Base-by-base conservation (phyloP, 495 filamentous ascomycete species). In the Opeltia flavorubescens region DNA sequence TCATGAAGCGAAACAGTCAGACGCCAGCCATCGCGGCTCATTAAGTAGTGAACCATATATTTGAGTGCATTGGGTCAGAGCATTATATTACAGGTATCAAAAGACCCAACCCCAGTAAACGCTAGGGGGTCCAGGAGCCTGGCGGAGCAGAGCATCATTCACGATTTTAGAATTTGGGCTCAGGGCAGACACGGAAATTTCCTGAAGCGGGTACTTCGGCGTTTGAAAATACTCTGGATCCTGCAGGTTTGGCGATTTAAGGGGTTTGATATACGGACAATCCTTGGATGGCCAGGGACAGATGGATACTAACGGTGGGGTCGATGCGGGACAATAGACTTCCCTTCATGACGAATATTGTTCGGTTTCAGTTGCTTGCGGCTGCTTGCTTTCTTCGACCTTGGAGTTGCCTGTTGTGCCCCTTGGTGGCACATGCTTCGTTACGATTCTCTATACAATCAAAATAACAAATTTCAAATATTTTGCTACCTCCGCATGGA, bases 21-120 rank as follows among this genome's bases (percentile, higher is more conserved):
- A 18, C 13, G 15, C 25, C 39, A 4, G 47, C 47, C 13, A 33
- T 49, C 24, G 39, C 27, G 26, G 47, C 47, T 33, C 47, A 49
- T 28, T 49, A 43, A 43, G 7, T 20, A 18, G 13, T 9, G 27
- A 5, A 41, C n/a, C n/a, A n/a, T n/a, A n/a, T n/a, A n/a, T n/a
- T n/a, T n/a, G n/a, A n/a, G n/a, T n/a, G n/a, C n/a, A n/a, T n/a
- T n/a, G n/a, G n/a, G n/a, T n/a, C n/a, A n/a, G n/a, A n/a, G n/a
- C n/a, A n/a, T n/a, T n/a, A n/a, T n/a, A n/a, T n/a, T n/a, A n/a
- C n/a, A n/a, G n/a, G n/a, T n/a, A n/a, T n/a, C n/a, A n/a, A n/a
- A n/a, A n/a, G n/a, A n/a, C n/a, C n/a, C n/a, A n/a, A n/a, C n/a
- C n/a, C n/a, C n/a, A n/a, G n/a, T n/a, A n/a, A n/a, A n/a, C n/a